These are phyloP conservation scores for Carnegiea gigantea DNA, from an alignment of 179 eudicot species.

Conservation along the genomic window DNA sequence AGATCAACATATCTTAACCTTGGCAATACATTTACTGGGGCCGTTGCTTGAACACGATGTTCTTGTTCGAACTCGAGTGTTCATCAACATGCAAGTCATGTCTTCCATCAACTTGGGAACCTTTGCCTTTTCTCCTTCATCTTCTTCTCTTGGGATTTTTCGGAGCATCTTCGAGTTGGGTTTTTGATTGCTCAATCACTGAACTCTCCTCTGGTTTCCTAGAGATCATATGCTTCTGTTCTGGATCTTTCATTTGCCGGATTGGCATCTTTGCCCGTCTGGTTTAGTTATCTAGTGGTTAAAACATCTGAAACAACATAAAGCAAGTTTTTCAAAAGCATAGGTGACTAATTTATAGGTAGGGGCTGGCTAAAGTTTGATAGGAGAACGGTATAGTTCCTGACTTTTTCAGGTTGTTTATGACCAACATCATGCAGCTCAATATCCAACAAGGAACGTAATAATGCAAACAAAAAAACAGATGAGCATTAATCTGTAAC, in stretches of 20 bases:
- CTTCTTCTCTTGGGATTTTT: slow-evolving; percentile 43
- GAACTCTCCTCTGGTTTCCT: slow-evolving; percentile 50
- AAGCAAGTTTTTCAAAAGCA: neutral
- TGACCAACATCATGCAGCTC: slow-evolving; percentile 9
- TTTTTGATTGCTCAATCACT: slow-evolving; percentile 29
- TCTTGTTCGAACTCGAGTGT: slow-evolving; percentile 32
- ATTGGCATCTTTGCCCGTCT: slow-evolving; percentile 44
- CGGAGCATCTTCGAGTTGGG: slow-evolving; percentile 26
- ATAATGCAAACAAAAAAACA: slow-evolving; percentile 9
- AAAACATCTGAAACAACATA: neutral
- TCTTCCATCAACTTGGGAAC: slow-evolving; percentile 33
- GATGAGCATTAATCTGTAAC: slow-evolving; percentile 24
- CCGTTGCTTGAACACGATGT: slow-evolving; percentile 50
- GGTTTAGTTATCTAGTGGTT: neutral
- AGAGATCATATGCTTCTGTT: slow-evolving; percentile 53
- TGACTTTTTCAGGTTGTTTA: neutral
- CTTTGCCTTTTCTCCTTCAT: slow-evolving; percentile 53
- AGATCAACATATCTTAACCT: slow-evolving; percentile 41
- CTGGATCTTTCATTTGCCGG: slow-evolving; percentile 51
- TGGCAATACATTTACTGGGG: slow-evolving; percentile 81
- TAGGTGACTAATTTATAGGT: neutral
- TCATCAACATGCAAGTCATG: slow-evolving; percentile 26
- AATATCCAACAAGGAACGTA: neutral
- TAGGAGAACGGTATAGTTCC: slow-evolving; percentile 18
- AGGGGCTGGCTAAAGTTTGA: neutral